Base-by-base conservation (phyloP, 805 yeast species). In the Lachancea sp. region DNA sequence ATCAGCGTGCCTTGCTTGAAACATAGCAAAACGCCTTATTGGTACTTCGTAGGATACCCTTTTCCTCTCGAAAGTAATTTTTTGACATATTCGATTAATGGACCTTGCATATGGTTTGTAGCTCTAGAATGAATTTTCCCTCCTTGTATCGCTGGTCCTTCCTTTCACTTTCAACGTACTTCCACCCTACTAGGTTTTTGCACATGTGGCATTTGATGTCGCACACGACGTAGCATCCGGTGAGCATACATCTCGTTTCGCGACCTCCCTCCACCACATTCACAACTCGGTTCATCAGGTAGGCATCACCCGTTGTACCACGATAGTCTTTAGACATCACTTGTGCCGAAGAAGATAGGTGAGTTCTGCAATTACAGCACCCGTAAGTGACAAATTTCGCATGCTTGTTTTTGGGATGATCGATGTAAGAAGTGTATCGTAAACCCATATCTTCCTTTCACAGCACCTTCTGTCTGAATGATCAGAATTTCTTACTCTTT, bases 261-360 rank as follows among this genome's bases (percentile, higher is more conserved):
- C 57, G 47, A 8, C 52, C 51, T 1, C 68, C 67, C 28, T 59
- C 63, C 6, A 59, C 55, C 31, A 67, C 65, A 50, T 75, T 75
- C 29, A 69, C 70, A 52, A 75, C 77, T 26, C 62, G 61, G 33
- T 67, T 61, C 46, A 80, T 74, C 30, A 80, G 58, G 46, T 66
- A 70, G 1, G 83, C 86, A 38, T 69, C 69, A 0, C 87, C 86
- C 1, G 73, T 65, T 31, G 65, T 64, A 1, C 85, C 86, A 17
- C 64, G 60, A 51, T 78, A 80, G 36, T 70, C 72, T 49, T 65
- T 56, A 2, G 64, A 60, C 50, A 60, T 55, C 16, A 60, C 50
- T 35, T 58, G 58, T 11, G 50, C 41, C 7, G 60, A 53, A 2
- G 61, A 54, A 6, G 62, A 55, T 8, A 60, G 47, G 40, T 60